Evolutionary conservation across 768 basidiomycete genomes (phyloP), one percentile per base, ranked within the genome.

Genomic region (Clitopilus hobsonii): DNA sequence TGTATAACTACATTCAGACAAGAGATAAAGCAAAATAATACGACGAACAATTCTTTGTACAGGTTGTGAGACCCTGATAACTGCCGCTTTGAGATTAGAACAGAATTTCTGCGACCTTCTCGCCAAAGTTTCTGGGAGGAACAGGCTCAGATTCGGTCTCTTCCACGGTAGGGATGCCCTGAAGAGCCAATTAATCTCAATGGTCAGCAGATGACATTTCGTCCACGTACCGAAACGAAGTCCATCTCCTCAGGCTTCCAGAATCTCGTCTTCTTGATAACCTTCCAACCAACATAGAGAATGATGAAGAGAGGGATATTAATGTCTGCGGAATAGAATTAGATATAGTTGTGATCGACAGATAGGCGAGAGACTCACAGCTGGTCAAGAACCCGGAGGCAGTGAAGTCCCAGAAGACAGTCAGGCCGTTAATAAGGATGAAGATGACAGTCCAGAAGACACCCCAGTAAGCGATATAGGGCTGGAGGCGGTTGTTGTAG

Each of bases 401-500:
- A 54, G 75, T 78, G 71, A 84, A 89, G 52, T 73, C 54, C 71
- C 80, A 89, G 74, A 89, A 89, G 24, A 88, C 83, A 7, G 69
- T 81, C 58, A 73, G 78, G 7, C 78, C 77, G 29, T 74, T 79
- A 62, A 78, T 61, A 23, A 80, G 70, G 65, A 83, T 84, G 69
- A 86, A 84, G 61, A 88, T 62, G 1, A 70, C 49, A 11, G 77
- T 82, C 83, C 88, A 87, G 67, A 80, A 78, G 48, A 86, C 69
- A 22, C 84, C 89, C 82, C 88, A 88, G 66, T 81, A 84, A 14
- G 87, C 71, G 29, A 88, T 67, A 60, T 79, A 90, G 0, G 89
- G 89, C 63, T 89, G 87, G 24, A 86, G 67, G 2, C 63, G 58
- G 59, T 80, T 84, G 60, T 77, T 67, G 69, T 90, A 94, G 0